Evolutionary conservation across 805 yeast genomes (phyloP).

Genomic region (Starmerella bombi): DNA sequence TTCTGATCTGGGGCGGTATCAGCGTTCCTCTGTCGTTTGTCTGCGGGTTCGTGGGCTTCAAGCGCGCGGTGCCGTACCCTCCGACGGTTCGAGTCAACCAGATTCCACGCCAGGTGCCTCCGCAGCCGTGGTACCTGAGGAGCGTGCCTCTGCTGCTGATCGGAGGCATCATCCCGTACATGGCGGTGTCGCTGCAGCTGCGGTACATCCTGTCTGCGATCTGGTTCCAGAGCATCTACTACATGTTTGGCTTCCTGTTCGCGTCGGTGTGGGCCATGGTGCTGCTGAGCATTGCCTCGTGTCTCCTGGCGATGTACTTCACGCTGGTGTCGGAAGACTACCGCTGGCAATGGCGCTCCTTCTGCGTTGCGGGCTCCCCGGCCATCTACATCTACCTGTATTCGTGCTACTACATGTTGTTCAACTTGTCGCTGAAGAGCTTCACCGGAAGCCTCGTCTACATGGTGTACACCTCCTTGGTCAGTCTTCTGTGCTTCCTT

Average conservation of each 20-base stretch:
- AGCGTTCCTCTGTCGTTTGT: slow-evolving; percentile 72
- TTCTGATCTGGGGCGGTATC: slow-evolving; percentile 71
- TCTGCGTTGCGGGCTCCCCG: slow-evolving; percentile 80
- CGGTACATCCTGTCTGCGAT: slow-evolving; percentile 80
- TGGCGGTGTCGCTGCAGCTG: slow-evolving; percentile 88
- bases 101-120: slow-evolving; percentile 91
- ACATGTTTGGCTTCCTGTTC: slow-evolving; percentile 95
- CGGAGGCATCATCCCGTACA: slow-evolving; percentile 89
- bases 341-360: slow-evolving; percentile 94
- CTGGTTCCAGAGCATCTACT: slow-evolving; percentile 88
- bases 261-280: slow-evolving; percentile 77
- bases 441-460: slow-evolving; percentile 65
- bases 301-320: slow-evolving; percentile 69
- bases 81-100: slow-evolving; percentile 82
- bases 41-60: slow-evolving; percentile 73
- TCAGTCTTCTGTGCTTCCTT: slow-evolving; percentile 58
- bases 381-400: slow-evolving; percentile 73
- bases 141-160: slow-evolving; percentile 53
- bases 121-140: slow-evolving; percentile 71
- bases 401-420: slow-evolving; percentile 42
- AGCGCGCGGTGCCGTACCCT: slow-evolving; percentile 40
- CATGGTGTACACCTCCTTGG: slow-evolving; percentile 65
- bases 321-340: slow-evolving; percentile 82
- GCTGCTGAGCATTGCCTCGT: slow-evolving; percentile 65
- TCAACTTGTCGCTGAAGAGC: slow-evolving; percentile 54